Evolutionary conservation across 1,284 basidiomycete genomes (phyloP).

Genomic region (Veloboletus limbatus): DNA sequence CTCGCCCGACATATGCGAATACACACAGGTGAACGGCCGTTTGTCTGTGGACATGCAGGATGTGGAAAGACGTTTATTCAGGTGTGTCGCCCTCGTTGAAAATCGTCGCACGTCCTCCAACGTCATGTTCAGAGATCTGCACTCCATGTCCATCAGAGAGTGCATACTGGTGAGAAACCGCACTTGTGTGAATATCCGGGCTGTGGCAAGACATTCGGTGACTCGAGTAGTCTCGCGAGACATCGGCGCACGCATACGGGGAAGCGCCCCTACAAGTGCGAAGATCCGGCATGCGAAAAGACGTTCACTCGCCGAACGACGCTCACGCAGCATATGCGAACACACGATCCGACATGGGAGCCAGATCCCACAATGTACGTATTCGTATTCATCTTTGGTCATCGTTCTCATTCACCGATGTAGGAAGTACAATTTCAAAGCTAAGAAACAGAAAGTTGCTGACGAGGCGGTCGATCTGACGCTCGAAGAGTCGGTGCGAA

Average conservation of each 20-base stretch:
- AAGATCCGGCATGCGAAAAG: conserved; percentile 76
- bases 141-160: conserved; percentile 80
- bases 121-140: conserved; percentile 64
- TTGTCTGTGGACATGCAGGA: conserved; percentile 62
- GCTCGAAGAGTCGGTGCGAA: conserved; percentile 66
- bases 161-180: conserved; percentile 88
- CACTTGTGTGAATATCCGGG: conserved; percentile 84
- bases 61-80: conserved; percentile 87
- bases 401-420: conserved; percentile 13
- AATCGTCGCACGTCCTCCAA: conserved; percentile 8
- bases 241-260: conserved; percentile 86
- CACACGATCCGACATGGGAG: conserved; percentile 77
- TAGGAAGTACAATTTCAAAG: conserved; percentile 74
- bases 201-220: conserved; percentile 81
- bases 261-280: conserved; percentile 78
- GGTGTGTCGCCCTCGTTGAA: conserved; percentile 40
- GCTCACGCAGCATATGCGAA: conserved; percentile 77
- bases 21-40: conserved; percentile 87
- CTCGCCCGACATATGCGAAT: conserved; percentile 79
- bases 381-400: conserved; percentile 5
- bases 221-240: conserved; percentile 84
- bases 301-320: conserved; percentile 82
- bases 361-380: conserved; percentile 77
- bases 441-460: conserved; percentile 58
- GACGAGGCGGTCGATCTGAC: conserved; percentile 49